These are phyloP conservation scores for Lactarius tabidus DNA, from an alignment of 768 basidiomycete species.

Conservation along the genomic window DNA sequence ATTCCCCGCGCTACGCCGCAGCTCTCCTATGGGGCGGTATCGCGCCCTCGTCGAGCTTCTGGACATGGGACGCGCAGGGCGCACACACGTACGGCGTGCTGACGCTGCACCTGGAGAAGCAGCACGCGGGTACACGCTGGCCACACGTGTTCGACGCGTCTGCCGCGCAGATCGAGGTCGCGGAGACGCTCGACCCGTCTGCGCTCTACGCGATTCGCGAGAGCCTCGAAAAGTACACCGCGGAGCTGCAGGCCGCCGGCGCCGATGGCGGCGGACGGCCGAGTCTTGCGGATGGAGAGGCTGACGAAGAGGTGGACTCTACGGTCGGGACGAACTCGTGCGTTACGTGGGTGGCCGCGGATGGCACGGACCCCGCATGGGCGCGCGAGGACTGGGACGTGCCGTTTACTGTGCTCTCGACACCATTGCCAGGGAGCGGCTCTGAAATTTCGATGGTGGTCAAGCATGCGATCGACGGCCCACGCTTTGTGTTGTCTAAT, in stretches of 20 bases:
- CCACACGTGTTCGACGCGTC: conserved; percentile 71
- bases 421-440: conserved; percentile 55
- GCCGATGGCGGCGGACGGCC: conserved; percentile 62
- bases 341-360: conserved; percentile 61
- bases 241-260: conserved; percentile 54
- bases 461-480: conserved; percentile 51
- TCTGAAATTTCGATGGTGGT: conserved; percentile 47
- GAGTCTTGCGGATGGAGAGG: conserved; percentile 80
- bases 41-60: conserved; percentile 73
- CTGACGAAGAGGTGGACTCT: conserved; percentile 85
- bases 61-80: conserved; percentile 87
- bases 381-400: conserved; percentile 34
- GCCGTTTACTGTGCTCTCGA: conserved; percentile 60
- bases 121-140: conserved; percentile 81
- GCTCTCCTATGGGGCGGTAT: conserved; percentile 79
- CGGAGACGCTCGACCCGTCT: conserved; percentile 84
- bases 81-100: conserved; percentile 65
- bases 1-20: conserved; percentile 54
- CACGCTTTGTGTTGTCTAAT: conserved; percentile 27
- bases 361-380: conserved; percentile 47
- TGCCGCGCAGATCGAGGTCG: conserved; percentile 53
- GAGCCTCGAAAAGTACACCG: conserved; percentile 81
- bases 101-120: conserved; percentile 84
- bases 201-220: conserved; percentile 78
- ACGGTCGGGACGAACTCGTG: conserved; percentile 61